Conservation (phyloP, 1,139 yeast genomes). For the Pichia sp. region DNA sequence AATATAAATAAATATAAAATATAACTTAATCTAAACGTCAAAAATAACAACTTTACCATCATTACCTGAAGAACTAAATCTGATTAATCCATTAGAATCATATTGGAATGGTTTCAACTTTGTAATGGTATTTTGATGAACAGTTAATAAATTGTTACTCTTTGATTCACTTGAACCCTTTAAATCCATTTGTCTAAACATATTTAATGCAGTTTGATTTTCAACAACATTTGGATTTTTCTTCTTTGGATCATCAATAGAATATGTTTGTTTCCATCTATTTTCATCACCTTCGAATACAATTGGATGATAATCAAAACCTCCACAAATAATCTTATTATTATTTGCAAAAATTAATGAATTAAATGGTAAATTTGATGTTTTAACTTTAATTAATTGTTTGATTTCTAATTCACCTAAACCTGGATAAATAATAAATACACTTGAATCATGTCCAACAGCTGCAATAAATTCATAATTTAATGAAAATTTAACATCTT, state of each 20-base stretch:
- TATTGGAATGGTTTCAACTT: conserved; percentile 47
- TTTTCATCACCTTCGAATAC: conserved; percentile 63
- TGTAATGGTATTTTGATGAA: conserved; percentile 88
- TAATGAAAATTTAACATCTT: conserved; percentile 83
- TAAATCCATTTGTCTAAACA: conserved; percentile 93
- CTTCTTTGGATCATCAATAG: conserved; percentile 57
- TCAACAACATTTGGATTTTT: conserved; percentile 52
- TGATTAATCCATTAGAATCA: conserved; percentile 34
- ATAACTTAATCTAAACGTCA: conserved; percentile 25
- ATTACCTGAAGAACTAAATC: conserved; percentile 69
- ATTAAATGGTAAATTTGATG: conserved; percentile 79
- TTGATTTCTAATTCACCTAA: conserved; percentile 35
- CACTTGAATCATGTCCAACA: conserved; percentile 52
- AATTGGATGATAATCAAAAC: conserved; percentile 88
- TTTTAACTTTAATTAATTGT: conserved; percentile 41
- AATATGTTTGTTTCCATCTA: conserved; percentile 62
- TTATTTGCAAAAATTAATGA: conserved; percentile 65
- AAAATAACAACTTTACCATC: conserved; percentile 87
- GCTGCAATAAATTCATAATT: conserved; percentile 72
- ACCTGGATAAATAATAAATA: conserved; percentile 68
- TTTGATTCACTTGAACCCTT: conserved; percentile 69
- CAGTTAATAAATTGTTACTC: conserved; percentile 53
- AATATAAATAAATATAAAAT: background rate
- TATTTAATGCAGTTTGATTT: conserved; percentile 74
- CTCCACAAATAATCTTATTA: conserved; percentile 72